phyloP scores from a whole-genome alignment of 306 rosid genomes.

The Prunus campanulata region DNA sequence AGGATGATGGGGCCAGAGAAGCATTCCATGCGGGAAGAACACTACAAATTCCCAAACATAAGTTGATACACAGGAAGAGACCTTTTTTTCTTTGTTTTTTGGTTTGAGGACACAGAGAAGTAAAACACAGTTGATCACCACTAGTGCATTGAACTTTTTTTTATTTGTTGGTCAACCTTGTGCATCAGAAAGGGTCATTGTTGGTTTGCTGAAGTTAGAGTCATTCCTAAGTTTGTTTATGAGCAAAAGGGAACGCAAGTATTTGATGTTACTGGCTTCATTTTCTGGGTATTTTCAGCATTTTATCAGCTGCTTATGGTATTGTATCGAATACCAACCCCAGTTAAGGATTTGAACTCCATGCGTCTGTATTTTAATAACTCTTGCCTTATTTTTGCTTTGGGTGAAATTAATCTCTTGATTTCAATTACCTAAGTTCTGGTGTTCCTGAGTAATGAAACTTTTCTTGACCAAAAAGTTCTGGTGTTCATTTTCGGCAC shows the following conservation, averaged over 20 bases:
- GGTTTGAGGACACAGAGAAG: not conserved
- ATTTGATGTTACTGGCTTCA: not conserved
- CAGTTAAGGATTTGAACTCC: not conserved
- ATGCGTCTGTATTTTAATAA: not conserved
- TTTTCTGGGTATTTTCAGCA: not conserved
- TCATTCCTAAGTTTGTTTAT: not conserved
- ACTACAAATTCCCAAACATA: not conserved
- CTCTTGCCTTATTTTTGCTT: not conserved
- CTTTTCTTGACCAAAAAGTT: no score
- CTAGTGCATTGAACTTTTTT: not conserved
- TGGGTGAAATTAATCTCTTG: no score
- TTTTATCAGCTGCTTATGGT: not conserved
- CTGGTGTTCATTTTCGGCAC: no score
- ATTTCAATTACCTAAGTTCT: no score
- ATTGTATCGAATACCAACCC: not conserved
- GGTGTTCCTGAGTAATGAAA: no score
- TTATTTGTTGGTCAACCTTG: no score
- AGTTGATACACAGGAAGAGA: not conserved
- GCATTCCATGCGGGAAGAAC: constrained; percentile 6
- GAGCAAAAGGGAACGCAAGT: not conserved
- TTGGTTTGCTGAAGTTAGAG: no score
- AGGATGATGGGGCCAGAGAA: not conserved
- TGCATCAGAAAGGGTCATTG: no score
- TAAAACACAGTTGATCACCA: not conserved
- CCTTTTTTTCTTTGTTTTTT: not conserved